Conservation (phyloP, 2,329 filamentous ascomycete species). For the Xenosphaeropsis pyriputrescens region DNA sequence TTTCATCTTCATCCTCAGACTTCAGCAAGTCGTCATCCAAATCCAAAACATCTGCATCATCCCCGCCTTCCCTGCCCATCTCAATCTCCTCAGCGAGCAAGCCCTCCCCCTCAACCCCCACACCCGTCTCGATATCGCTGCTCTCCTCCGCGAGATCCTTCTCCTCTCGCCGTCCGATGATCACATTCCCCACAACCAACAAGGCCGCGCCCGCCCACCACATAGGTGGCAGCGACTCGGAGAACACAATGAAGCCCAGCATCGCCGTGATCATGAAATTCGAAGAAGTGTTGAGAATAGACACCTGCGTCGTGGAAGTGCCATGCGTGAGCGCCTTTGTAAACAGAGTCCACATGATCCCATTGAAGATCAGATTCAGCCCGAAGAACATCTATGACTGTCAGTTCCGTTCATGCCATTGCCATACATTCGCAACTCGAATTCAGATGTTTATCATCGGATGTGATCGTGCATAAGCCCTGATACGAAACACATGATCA, state of each 20-base stretch:
- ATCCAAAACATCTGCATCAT: slow-evolving; percentile 1
- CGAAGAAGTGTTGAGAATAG: slow-evolving; percentile 67
- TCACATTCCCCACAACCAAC: slow-evolving; percentile 62
- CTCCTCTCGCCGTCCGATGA: slow-evolving; percentile 59
- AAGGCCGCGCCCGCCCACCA: slow-evolving; percentile 66
- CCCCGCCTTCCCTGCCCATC: not conserved
- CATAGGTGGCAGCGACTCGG: slow-evolving; percentile 53
- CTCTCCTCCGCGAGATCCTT: slow-evolving; percentile 8
- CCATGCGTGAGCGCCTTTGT: slow-evolving; percentile 63
- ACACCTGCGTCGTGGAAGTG: slow-evolving; percentile 64
- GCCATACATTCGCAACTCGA: not conserved
- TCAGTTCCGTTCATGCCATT: not conserved
- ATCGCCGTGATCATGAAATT: slow-evolving; percentile 72
- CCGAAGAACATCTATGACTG: slow-evolving; percentile 44
- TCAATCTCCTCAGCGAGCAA: slow-evolving; percentile 4
- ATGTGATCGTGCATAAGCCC: not conserved
- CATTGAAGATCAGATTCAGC: slow-evolving; percentile 63
- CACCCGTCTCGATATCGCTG: not conserved
- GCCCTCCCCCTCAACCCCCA: not conserved
- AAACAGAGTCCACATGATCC: slow-evolving; percentile 74
- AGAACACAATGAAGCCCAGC: slow-evolving; percentile 55
- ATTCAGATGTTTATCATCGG: not conserved
- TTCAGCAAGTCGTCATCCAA: not conserved
- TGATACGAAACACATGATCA: too few relatives aligned
- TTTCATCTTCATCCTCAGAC: not conserved